Percentiles rank a stretch among this genome's conserved stretches.
Evolutionary conservation across 1,284 basidiomycete genomes (phyloP).

Genomic region (Microbotryum saponariae): DNA sequence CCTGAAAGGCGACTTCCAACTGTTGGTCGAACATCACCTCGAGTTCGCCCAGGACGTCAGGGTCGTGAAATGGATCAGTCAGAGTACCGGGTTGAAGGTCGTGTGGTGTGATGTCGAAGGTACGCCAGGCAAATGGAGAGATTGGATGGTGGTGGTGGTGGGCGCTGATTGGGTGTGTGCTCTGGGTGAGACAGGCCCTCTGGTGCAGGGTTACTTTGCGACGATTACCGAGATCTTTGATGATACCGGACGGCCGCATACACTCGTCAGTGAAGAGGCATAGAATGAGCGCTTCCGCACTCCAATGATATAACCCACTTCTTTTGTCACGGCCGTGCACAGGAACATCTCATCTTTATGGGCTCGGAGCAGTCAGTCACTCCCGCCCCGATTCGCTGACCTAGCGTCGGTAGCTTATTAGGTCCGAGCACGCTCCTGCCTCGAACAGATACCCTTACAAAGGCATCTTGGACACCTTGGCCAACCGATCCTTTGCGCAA

Average conservation of each 20-base stretch:
- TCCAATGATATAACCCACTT: not conserved
- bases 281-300: not conserved
- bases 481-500: constrained; percentile 89
- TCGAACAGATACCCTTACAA: constrained; percentile 66
- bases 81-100: constrained; percentile 40
- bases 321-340: no score
- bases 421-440: no score
- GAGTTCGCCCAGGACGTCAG: constrained; percentile 20
- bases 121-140: constrained; percentile 8
- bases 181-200: constrained; percentile 54
- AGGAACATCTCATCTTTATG: constrained; percentile 70
- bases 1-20: constrained; percentile 17
- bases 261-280: constrained; percentile 49
- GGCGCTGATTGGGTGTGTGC: not conserved
- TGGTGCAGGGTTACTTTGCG: constrained; percentile 88
- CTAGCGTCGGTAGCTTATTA: no score
- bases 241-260: constrained; percentile 75
- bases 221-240: constrained; percentile 73
- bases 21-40: constrained; percentile 21
- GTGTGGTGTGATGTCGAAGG: constrained; percentile 45
- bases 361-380: constrained; percentile 66
- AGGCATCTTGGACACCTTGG: constrained; percentile 93
- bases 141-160: not conserved
- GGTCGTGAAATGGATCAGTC: constrained; percentile 32
- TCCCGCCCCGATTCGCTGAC: not conserved